These are phyloP conservation scores for Coniochaeta sp. DNA, from an alignment of 2,329 filamentous ascomycete species.

Conservation along the genomic window DNA sequence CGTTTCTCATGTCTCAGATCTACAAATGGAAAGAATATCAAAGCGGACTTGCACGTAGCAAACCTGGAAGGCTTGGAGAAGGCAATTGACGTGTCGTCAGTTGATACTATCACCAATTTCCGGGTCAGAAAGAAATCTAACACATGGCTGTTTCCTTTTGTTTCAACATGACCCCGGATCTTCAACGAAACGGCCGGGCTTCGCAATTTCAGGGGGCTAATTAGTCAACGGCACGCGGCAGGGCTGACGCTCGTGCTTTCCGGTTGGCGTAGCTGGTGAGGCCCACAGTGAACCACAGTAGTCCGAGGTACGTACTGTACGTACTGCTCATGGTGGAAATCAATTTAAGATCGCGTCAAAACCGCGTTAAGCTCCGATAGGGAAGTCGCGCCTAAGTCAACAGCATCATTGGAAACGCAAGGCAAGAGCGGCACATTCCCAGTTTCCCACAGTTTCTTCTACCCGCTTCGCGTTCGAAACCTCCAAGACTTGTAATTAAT, in stretches of 20 bases:
- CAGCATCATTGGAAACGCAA: background rate
- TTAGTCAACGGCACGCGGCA: background rate
- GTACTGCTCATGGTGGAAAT: background rate
- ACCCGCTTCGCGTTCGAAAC: background rate
- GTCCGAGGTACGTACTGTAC: too few species aligned
- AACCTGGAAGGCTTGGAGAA: background rate
- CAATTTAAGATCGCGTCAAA: background rate
- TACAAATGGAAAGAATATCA: background rate
- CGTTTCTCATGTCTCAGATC: slow-evolving; percentile 1
- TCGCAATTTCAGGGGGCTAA: background rate
- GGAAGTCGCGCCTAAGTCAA: background rate
- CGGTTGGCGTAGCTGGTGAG: background rate
- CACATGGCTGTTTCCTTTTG: background rate
- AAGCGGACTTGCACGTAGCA: background rate
- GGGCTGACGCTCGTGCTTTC: background rate
- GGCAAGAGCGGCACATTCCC: background rate
- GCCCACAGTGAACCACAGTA: too few species aligned
- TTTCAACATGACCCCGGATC: background rate
- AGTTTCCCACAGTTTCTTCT: background rate
- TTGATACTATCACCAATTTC: background rate
- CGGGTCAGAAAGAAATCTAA: background rate
- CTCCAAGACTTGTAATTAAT: background rate
- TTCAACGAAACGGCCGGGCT: background rate
- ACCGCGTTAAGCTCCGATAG: background rate
- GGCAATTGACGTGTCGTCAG: background rate